Conservation (phyloP, 805 yeast species). For the Candida ascalaphidarum region DNA sequence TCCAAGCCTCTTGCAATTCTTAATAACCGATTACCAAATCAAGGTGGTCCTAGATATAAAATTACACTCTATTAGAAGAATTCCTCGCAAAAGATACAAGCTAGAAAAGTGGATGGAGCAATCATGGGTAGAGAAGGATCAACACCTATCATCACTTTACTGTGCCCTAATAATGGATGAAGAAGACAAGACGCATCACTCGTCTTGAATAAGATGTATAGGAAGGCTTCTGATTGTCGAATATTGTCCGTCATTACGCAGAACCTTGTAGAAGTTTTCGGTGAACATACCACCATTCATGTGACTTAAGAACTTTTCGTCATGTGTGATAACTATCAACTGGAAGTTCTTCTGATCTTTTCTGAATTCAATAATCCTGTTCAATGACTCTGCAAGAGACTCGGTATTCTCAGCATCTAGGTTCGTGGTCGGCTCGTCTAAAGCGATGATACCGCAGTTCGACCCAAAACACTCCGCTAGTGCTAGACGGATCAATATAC, state of each 20-base stretch:
- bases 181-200: conserved; percentile 44
- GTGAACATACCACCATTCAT: conserved; percentile 83
- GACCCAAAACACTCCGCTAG: conserved; percentile 93
- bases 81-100: conserved; percentile 46
- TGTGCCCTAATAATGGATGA: conserved; percentile 61
- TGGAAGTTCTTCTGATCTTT: conserved; percentile 82
- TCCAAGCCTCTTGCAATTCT: conserved; percentile 28
- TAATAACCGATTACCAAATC: conserved; percentile 20
- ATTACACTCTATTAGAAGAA: conserved; percentile 34
- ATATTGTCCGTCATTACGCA: conserved; percentile 72
- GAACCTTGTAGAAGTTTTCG: conserved; percentile 77
- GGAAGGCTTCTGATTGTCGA: conserved; percentile 57
- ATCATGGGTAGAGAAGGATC: conserved; percentile 67
- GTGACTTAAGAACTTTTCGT: conserved; percentile 77
- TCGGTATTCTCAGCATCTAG: conserved; percentile 84
- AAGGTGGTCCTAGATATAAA: conserved; percentile 40
- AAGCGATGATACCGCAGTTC: conserved; percentile 90
- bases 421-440: conserved; percentile 97
- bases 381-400: conserved; percentile 74
- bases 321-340: conserved; percentile 92
- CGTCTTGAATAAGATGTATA: conserved; percentile 28
- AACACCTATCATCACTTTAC: too few relatives aligned
- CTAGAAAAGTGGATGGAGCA: conserved; percentile 72
- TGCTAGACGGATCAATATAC: conserved; percentile 84
- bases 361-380: conserved; percentile 66